Percentiles rank a stretch among this genome's conserved stretches.
Conservation (phyloP, 2,329 filamentous ascomycete species). For the Fusarium pseudograminearum region DNA sequence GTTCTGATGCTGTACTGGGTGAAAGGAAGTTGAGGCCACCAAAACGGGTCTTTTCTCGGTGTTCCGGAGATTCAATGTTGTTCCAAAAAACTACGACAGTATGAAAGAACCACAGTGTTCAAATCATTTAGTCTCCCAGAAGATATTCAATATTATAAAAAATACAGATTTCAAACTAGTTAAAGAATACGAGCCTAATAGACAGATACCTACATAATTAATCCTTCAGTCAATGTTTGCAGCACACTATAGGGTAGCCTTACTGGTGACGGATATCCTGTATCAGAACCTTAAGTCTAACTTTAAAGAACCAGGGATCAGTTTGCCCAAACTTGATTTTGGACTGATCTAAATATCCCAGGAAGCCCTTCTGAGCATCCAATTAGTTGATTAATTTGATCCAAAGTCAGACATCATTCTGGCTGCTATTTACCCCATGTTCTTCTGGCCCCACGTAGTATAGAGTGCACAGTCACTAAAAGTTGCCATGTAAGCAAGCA, state of each 20-base stretch:
- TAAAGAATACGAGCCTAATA: too few species aligned
- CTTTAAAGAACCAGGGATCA: not conserved
- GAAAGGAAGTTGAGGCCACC: not conserved
- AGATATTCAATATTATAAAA: too few species aligned
- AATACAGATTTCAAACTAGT: too few species aligned
- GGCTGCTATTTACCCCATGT: not conserved
- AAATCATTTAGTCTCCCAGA: not conserved
- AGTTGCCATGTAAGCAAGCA: slow-evolving; percentile 2
- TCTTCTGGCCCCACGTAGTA: not conserved
- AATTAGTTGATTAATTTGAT: not conserved
- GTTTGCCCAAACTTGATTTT: not conserved
- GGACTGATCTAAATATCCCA: not conserved
- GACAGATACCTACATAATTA: not conserved
- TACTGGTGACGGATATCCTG: not conserved
- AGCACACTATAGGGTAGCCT: not conserved
- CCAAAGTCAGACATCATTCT: not conserved
- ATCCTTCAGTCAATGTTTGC: too few species aligned
- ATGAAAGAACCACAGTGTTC: not conserved
- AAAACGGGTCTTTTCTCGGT: not conserved
- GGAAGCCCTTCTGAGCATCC: not conserved
- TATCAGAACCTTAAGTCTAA: not conserved
- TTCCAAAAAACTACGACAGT: not conserved
- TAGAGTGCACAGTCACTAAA: not conserved
- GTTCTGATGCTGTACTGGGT: not conserved
- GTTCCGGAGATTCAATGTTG: not conserved